Conservation (phyloP, 768 basidiomycete species). For the Russula lepida region DNA sequence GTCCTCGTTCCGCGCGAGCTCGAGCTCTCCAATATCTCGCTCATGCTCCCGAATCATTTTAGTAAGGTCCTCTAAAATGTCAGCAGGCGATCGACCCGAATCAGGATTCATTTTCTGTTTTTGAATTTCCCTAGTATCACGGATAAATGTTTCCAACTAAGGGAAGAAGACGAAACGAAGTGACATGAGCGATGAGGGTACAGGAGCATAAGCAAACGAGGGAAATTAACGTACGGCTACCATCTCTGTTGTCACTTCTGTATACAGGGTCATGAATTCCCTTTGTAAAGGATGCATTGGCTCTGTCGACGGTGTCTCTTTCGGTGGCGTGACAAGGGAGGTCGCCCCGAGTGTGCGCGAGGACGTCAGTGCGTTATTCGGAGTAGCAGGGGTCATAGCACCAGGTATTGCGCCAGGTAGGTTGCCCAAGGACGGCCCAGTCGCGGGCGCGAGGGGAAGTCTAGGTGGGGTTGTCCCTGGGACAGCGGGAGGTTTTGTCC, state of each 20-base stretch:
- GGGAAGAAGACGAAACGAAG: neutral
- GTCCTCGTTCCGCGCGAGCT: slow-evolving; percentile 35
- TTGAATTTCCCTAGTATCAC: slow-evolving; percentile 31
- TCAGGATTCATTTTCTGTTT: slow-evolving; percentile 18
- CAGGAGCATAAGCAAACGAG: neutral
- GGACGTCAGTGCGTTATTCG: neutral
- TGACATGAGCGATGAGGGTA: neutral
- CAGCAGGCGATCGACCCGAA: slow-evolving; percentile 37
- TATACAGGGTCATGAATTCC: slow-evolving; percentile 47
- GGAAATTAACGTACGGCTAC: slow-evolving; percentile 41
- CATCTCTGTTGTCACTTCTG: slow-evolving; percentile 43
- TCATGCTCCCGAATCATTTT: slow-evolving; percentile 39
- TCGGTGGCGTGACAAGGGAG: slow-evolving; percentile 4
- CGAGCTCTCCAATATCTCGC: slow-evolving; percentile 44
- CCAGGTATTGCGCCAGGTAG: neutral
- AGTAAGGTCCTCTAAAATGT: slow-evolving; percentile 44
- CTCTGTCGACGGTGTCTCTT: slow-evolving; percentile 16
- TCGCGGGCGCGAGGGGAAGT: slow-evolving; percentile 3
- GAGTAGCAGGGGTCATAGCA: neutral
- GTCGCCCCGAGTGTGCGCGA: neutral
- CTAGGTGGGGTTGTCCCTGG: neutral
- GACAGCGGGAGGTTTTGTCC: neutral
- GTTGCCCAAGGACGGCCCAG: slow-evolving; percentile 14
- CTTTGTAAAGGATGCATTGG: slow-evolving; percentile 60
- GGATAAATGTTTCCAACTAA: slow-evolving; percentile 41